These are phyloP conservation scores for Saturnispora gosingensis DNA, from an alignment of 805 yeast species.

Conservation along the genomic window DNA sequence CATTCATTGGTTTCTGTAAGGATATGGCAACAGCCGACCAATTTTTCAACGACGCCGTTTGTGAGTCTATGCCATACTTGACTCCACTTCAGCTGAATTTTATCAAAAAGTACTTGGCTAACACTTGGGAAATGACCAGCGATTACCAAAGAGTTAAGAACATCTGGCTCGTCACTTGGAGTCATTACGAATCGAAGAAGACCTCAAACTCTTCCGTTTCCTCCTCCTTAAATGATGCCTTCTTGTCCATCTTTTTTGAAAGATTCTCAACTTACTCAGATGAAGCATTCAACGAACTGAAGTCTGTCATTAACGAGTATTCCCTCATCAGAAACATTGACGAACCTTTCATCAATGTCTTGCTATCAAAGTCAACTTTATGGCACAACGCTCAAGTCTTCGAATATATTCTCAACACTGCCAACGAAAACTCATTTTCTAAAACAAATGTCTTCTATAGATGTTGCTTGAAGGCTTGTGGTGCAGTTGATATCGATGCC, in stretches of 20 bases:
- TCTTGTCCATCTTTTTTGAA: slow-evolving; percentile 59
- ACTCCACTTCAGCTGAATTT: slow-evolving; percentile 66
- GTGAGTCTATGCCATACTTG: slow-evolving; percentile 61
- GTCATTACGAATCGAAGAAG: slow-evolving; percentile 41
- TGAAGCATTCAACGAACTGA: slow-evolving; percentile 49
- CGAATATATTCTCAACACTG: slow-evolving; percentile 53
- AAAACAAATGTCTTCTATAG: slow-evolving; percentile 65
- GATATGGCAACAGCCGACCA: slow-evolving; percentile 63
- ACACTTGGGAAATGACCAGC: slow-evolving; percentile 47
- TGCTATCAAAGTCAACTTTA: slow-evolving; percentile 52
- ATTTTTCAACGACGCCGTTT: slow-evolving; percentile 65
- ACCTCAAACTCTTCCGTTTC: slow-evolving; percentile 60
- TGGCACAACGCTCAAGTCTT: slow-evolving; percentile 65
- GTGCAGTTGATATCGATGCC: slow-evolving; percentile 47
- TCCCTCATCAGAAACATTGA: slow-evolving; percentile 52
- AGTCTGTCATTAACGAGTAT: slow-evolving; percentile 46
- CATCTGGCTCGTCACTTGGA: slow-evolving; percentile 55
- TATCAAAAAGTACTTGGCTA: slow-evolving; percentile 53
- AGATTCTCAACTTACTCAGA: slow-evolving; percentile 41
- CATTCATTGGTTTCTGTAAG: slow-evolving; percentile 69
- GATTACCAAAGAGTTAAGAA: slow-evolving; percentile 49
- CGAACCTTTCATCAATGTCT: slow-evolving; percentile 74
- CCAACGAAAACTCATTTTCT: slow-evolving; percentile 44
- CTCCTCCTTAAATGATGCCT: slow-evolving; percentile 59
- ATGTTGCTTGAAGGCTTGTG: slow-evolving; percentile 63